These are phyloP conservation scores for Collybia nuda DNA, from an alignment of 768 basidiomycete species.

Conservation along the genomic window DNA sequence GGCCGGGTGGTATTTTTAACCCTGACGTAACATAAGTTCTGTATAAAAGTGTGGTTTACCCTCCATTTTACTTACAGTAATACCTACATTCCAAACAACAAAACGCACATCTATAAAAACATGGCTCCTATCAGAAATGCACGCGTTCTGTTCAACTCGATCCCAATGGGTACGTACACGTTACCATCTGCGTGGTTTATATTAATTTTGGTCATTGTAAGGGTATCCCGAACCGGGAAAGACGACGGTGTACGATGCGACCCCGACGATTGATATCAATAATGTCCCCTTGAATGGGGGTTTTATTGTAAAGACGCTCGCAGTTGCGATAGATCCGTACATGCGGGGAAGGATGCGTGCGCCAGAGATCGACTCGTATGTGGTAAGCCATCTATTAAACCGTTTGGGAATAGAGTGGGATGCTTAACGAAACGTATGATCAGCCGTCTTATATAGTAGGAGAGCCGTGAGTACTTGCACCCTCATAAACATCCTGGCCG, in stretches of 20 bases:
- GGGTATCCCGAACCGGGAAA: slow-evolving; percentile 44
- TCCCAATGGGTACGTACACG: too few species aligned
- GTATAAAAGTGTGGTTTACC: too few species aligned
- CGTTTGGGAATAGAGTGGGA: too few species aligned
- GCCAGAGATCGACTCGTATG: slow-evolving; percentile 22
- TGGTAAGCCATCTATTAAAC: slow-evolving; percentile 10
- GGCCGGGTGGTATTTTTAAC: too few species aligned
- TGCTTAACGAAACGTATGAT: background rate
- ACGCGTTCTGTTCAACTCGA: too few species aligned
- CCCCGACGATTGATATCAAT: slow-evolving; percentile 49
- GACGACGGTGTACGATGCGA: slow-evolving; percentile 43
- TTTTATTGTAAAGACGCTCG: slow-evolving; percentile 48
- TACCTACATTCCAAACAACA: too few species aligned
- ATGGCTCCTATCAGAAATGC: too few species aligned
- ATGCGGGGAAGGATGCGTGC: slow-evolving; percentile 38
- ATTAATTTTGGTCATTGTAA: slow-evolving; percentile 1
- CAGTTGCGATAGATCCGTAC: slow-evolving; percentile 43
- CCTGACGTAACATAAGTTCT: too few species aligned
- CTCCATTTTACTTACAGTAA: too few species aligned
- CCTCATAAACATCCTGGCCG: background rate
- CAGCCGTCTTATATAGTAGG: slow-evolving; percentile 29
- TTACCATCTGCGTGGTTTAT: too few species aligned
- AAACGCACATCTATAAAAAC: too few species aligned
- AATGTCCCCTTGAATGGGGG: slow-evolving; percentile 43
- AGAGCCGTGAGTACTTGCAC: slow-evolving; percentile 28